These are phyloP conservation scores for Orbilia blumenaviensis DNA, from an alignment of 2,329 filamentous ascomycete genomes.

Conservation along the genomic window DNA sequence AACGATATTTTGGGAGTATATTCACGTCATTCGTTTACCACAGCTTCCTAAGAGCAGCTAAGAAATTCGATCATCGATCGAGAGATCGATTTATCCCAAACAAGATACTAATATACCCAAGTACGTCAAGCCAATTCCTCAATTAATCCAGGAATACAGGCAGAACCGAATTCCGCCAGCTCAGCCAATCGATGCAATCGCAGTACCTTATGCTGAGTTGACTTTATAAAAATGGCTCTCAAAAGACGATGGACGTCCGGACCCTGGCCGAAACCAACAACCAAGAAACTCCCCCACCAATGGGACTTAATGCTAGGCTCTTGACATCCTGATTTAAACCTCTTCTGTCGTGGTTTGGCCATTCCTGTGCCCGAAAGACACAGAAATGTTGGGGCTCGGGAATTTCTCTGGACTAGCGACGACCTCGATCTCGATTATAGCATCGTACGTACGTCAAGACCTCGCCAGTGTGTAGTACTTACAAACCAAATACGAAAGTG, in stretches of 20 bases:
- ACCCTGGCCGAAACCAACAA: constrained; percentile 4
- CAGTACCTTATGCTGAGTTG: not conserved
- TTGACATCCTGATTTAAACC: not conserved
- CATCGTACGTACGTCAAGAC: no score
- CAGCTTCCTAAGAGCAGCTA: no score
- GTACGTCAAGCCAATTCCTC: not conserved
- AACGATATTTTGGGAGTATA: not conserved
- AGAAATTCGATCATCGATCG: not conserved
- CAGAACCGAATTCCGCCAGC: not conserved
- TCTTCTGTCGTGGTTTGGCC: not conserved
- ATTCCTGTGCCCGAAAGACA: not conserved
- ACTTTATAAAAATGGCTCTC: not conserved
- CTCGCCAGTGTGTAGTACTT: no score
- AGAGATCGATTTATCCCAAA: not conserved
- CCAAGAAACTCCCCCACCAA: not conserved
- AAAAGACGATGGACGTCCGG: not conserved
- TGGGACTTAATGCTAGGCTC: not conserved
- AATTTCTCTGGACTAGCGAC: constrained; percentile 4
- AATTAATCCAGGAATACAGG: not conserved
- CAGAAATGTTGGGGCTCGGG: constrained; percentile 7
- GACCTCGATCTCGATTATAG: no score
- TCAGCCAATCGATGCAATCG: not conserved
- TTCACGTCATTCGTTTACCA: not conserved
- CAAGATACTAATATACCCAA: no score
- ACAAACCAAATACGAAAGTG: no score